phyloP scores from a whole-genome alignment of 2,329 filamentous ascomycete genomes.

The Ilyonectria robusta region DNA sequence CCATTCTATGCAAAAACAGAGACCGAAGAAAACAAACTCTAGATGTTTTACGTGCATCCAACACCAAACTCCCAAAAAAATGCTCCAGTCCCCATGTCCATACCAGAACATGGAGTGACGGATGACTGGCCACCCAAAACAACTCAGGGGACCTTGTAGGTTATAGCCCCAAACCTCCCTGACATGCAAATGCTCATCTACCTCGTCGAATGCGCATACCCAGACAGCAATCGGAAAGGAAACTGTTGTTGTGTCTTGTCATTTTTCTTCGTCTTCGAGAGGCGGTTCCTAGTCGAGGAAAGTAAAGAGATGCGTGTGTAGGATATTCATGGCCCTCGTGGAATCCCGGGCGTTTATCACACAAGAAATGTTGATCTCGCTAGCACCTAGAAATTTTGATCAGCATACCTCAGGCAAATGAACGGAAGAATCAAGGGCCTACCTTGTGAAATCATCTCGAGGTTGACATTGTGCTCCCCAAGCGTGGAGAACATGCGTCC shows the following conservation, averaged over 20 bases:
- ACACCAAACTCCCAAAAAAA: conserved; percentile 33
- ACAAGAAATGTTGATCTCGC: conserved; percentile 99
- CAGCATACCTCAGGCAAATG: conserved; percentile 12
- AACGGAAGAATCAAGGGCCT: conserved; percentile 48
- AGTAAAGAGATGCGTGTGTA: conserved; percentile 97
- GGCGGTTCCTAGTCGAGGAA: conserved; percentile 72
- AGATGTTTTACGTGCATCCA: conserved; percentile 29
- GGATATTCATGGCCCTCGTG: conserved; percentile 92
- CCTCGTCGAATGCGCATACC: neutral
- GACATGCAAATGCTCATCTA: conserved; percentile 26
- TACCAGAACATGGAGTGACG: neutral
- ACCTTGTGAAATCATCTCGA: conserved; percentile 99
- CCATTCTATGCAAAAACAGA: conserved; percentile 2
- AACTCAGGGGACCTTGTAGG: conserved; percentile 8
- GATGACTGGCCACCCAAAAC: neutral
- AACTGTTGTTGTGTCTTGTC: neutral
- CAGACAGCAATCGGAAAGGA: neutral
- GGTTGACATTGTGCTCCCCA: conserved; percentile 93
- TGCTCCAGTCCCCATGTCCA: conserved; percentile 4
- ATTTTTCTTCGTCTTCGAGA: neutral
- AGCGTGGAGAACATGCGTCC: conserved; percentile 96
- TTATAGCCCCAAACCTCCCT: conserved; percentile 27
- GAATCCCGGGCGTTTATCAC: conserved; percentile 95
- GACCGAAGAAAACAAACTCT: conserved; percentile 21
- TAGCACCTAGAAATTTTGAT: conserved; percentile 76